Percentiles rank a stretch among this genome's conserved stretches.
phyloP scores from a whole-genome alignment of 2,329 filamentous ascomycete genomes.

The Fusarium dimerum region DNA sequence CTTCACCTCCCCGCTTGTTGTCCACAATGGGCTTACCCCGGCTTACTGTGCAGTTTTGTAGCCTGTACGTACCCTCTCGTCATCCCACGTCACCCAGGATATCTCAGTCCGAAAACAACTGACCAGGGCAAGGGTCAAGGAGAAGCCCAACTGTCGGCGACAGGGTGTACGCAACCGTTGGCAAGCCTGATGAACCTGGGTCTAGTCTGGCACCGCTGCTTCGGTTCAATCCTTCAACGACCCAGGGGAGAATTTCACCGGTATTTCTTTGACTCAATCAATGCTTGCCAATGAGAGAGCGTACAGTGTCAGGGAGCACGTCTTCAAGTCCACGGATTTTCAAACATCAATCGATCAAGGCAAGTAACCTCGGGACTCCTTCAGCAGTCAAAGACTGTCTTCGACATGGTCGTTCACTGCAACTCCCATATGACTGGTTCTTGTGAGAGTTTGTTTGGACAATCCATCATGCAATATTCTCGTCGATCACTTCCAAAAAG shows the following conservation, averaged over 20 bases:
- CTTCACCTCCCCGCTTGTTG: neutral
- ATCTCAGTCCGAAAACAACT: neutral
- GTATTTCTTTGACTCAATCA: neutral
- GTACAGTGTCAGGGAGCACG: neutral
- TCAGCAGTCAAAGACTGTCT: too few species aligned
- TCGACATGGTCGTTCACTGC: too few species aligned
- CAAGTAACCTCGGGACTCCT: neutral
- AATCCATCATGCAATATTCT: neutral
- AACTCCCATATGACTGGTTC: too few species aligned
- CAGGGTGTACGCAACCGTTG: slow-evolving; percentile 24
- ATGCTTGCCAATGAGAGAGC: too few species aligned
- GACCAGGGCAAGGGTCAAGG: slow-evolving; percentile 6
- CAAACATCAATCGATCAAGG: slow-evolving; percentile 4
- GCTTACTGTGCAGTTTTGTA: slow-evolving; percentile 3
- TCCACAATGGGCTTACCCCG: neutral
- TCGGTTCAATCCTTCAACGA: slow-evolving; percentile 13
- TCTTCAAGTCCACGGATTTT: slow-evolving; percentile 17
- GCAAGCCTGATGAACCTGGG: slow-evolving; percentile 2
- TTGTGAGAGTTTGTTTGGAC: too few species aligned
- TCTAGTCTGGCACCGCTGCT: slow-evolving; percentile 21
- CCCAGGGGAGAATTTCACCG: slow-evolving; percentile 14
- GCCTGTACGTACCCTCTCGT: slow-evolving; percentile 8
- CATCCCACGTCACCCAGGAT: slow-evolving; percentile 13
- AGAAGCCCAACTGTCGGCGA: slow-evolving; percentile 13
- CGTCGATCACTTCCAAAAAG: slow-evolving; percentile 26